These are phyloP conservation scores for Lachancea sp. DNA, from an alignment of 805 yeast genomes.

Conservation along the genomic window DNA sequence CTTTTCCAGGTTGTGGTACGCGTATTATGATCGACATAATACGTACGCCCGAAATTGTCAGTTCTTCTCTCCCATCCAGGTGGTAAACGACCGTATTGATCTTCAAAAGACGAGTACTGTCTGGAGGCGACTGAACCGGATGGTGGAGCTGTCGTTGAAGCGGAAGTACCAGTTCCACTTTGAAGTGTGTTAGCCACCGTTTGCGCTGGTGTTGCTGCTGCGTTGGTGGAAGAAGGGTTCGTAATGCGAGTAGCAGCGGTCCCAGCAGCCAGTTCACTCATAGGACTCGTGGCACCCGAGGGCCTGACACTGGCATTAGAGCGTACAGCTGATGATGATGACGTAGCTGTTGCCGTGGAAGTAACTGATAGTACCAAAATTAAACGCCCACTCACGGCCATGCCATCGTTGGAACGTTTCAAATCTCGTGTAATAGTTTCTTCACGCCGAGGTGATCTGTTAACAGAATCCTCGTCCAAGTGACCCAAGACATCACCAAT, in stretches of 20 bases:
- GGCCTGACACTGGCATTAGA: slow-evolving; percentile 34
- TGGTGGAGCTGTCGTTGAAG: slow-evolving; percentile 18
- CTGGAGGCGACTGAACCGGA: slow-evolving; percentile 33
- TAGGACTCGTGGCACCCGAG: slow-evolving; percentile 15
- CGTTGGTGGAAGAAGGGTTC: slow-evolving; percentile 17
- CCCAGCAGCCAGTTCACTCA: background rate
- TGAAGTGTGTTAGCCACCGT: slow-evolving; percentile 29
- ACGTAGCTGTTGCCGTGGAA: slow-evolving; percentile 8
- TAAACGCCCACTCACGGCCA: slow-evolving; percentile 89
- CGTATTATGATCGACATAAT: slow-evolving; percentile 96
- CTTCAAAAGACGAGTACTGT: slow-evolving; percentile 91
- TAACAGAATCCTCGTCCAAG: slow-evolving; percentile 50
- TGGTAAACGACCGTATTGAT: slow-evolving; percentile 92
- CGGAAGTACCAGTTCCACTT: slow-evolving; percentile 22
- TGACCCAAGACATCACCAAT: slow-evolving; percentile 65
- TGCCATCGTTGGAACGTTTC: slow-evolving; percentile 83
- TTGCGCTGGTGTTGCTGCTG: slow-evolving; percentile 25
- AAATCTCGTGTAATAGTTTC: slow-evolving; percentile 91
- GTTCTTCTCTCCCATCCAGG: slow-evolving; percentile 99
- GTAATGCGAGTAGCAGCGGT: slow-evolving; percentile 11
- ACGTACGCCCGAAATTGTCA: slow-evolving; percentile 94
- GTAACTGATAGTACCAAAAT: slow-evolving; percentile 59
- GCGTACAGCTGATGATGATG: slow-evolving; percentile 17
- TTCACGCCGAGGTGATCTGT: slow-evolving; percentile 36
- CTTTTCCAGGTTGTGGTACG: slow-evolving; percentile 99